Conservation (phyloP, 2,329 filamentous ascomycete genomes). For the Coniochaeta ligniaria region DNA sequence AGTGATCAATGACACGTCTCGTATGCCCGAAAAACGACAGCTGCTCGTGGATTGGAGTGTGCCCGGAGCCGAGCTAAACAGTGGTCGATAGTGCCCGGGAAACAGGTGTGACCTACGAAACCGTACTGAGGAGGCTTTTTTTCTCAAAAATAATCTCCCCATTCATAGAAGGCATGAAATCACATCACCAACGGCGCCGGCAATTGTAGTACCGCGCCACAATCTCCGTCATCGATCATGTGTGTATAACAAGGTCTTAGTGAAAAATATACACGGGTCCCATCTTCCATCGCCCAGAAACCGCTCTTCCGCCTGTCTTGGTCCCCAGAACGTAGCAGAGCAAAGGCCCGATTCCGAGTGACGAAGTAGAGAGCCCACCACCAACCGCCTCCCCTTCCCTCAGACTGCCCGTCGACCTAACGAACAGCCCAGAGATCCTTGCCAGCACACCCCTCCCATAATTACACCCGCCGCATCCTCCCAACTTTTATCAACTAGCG, state of each 20-base stretch:
- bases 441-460: background rate
- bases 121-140: background rate
- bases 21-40: background rate
- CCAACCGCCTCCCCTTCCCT: background rate
- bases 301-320: slow-evolving; percentile 1
- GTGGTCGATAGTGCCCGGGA: background rate
- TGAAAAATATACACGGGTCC: slow-evolving; percentile 32
- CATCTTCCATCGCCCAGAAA: slow-evolving; percentile 6
- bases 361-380: background rate
- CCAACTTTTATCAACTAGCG: too few species aligned
- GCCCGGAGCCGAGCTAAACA: background rate
- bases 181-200: background rate
- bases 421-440: background rate
- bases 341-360: background rate
- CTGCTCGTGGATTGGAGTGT: background rate
- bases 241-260: slow-evolving; percentile 3
- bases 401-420: background rate
- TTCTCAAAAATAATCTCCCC: background rate
- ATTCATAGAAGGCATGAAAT: background rate
- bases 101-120: too few species aligned
- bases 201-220: background rate
- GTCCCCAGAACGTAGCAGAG: slow-evolving; percentile 2
- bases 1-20: background rate
- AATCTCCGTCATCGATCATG: background rate
- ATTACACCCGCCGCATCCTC: slow-evolving; percentile 3